Conservation (phyloP, 2,329 filamentous ascomycete species). For the Talaromyces islandicus region DNA sequence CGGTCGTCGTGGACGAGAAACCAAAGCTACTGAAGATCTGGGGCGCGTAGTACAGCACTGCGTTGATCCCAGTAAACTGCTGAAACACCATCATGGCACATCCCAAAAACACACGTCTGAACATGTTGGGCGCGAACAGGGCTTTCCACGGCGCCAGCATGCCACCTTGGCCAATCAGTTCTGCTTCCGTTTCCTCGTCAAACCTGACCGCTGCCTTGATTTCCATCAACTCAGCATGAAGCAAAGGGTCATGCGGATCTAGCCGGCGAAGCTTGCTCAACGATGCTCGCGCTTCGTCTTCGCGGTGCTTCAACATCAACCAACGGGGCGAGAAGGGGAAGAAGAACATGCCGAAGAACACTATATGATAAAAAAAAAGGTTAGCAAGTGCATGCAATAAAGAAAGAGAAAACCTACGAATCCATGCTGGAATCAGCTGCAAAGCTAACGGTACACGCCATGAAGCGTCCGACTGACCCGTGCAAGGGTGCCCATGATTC, state of each 20-base stretch:
- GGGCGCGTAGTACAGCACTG: conserved; percentile 27
- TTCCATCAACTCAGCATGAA: conserved; percentile 67
- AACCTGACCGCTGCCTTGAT: conserved; percentile 71
- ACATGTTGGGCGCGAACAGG: conserved; percentile 54
- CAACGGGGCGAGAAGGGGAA: conserved; percentile 53
- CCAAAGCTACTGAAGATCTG: conserved; percentile 20
- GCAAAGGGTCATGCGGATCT: conserved; percentile 7
- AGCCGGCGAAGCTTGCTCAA: conserved; percentile 10
- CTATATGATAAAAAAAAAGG: conserved; percentile 9
- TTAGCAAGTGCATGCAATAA: neutral
- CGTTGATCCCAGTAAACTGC: conserved; percentile 38
- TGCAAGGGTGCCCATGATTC: conserved; percentile 9
- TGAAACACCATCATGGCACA: conserved; percentile 17
- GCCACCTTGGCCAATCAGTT: conserved; percentile 45
- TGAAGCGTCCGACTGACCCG: conserved; percentile 31
- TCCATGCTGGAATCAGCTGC: conserved; percentile 35
- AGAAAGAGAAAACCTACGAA: neutral
- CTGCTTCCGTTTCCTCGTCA: conserved; percentile 53
- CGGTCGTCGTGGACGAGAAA: conserved; percentile 18
- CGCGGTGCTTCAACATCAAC: conserved; percentile 42
- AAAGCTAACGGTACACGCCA: conserved; percentile 44
- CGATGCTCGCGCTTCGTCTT: conserved; percentile 33
- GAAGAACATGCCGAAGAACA: conserved; percentile 36
- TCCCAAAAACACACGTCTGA: conserved; percentile 54
- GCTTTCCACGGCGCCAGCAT: conserved; percentile 59